phyloP scores from a whole-genome alignment of 1,139 yeast species.

The Yamadazyma atlantica region DNA sequence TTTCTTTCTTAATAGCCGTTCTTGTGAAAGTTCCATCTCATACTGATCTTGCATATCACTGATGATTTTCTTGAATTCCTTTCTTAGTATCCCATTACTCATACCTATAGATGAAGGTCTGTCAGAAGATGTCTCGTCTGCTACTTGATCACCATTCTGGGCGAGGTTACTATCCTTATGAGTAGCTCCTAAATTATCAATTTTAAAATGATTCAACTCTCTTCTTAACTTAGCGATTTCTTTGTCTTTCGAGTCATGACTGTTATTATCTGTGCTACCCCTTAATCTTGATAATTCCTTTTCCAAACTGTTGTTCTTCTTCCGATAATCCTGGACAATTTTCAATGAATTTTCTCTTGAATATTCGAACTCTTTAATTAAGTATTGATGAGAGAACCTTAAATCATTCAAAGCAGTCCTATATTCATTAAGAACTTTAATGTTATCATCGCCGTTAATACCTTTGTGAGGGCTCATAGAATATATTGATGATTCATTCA shows the following conservation, averaged over 20 bases:
- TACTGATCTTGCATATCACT: constrained; percentile 62
- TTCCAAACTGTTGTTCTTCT: constrained; percentile 44
- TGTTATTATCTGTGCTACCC: constrained; percentile 5
- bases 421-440: constrained; percentile 39
- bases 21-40: constrained; percentile 57
- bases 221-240: constrained; percentile 48
- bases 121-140: constrained; percentile 16
- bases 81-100: constrained; percentile 54
- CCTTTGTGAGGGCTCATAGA: constrained; percentile 23
- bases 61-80: constrained; percentile 70
- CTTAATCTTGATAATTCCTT: constrained; percentile 37
- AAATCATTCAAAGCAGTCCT: constrained; percentile 60
- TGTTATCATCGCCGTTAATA: constrained; percentile 14
- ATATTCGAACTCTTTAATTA: constrained; percentile 59
- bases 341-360: constrained; percentile 51
- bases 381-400: constrained; percentile 62
- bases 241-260: constrained; percentile 35
- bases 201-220: constrained; percentile 46
- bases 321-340: constrained; percentile 48
- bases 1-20: constrained; percentile 53
- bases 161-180: neutral
- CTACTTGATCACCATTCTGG: constrained; percentile 7
- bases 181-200: constrained; percentile 47
- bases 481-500: constrained; percentile 27
- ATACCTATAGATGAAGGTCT: constrained; percentile 21